Conservation (phyloP, 768 basidiomycete species). For the Lactifluus subvellereus region DNA sequence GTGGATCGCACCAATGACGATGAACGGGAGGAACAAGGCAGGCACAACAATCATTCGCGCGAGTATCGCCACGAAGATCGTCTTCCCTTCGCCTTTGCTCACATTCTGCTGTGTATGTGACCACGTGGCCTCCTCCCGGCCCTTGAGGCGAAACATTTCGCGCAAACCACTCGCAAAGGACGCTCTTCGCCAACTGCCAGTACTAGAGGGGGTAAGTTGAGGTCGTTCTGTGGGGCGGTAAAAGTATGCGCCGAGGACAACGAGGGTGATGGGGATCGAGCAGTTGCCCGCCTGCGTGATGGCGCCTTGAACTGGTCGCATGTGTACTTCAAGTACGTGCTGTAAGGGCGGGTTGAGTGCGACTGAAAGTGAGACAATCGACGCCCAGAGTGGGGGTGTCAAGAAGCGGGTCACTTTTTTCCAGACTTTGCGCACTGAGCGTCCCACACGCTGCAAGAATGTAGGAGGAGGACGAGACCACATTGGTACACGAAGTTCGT, state of each 20-base stretch:
- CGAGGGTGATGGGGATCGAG: conserved; percentile 80
- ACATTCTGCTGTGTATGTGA: conserved; percentile 21
- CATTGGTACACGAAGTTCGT: conserved; percentile 24
- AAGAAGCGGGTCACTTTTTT: conserved; percentile 61
- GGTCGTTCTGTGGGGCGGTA: conserved; percentile 38
- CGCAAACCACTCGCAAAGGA: conserved; percentile 40
- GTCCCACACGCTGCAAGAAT: conserved; percentile 27
- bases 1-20: conserved; percentile 55
- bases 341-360: conserved; percentile 76
- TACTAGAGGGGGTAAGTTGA: conserved; percentile 13
- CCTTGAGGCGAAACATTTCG: conserved; percentile 38
- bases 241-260: conserved; percentile 93
- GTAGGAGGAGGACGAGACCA: conserved; percentile 28
- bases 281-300: conserved; percentile 65
- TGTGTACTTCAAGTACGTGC: conserved; percentile 54
- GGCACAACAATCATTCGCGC: conserved; percentile 88
- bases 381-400: conserved; percentile 85
- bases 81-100: conserved; percentile 66
- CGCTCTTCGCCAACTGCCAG: conserved; percentile 11
- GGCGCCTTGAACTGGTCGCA: conserved; percentile 63
- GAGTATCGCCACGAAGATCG: conserved; percentile 76
- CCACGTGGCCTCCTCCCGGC: conserved; percentile 7
- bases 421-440: conserved; percentile 32
- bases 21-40: conserved; percentile 65
- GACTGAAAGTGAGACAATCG: conserved; percentile 65